These are phyloP conservation scores for Diphasiastrum complanatum DNA, from an alignment of 83 land plant species.

Conservation along the genomic window DNA sequence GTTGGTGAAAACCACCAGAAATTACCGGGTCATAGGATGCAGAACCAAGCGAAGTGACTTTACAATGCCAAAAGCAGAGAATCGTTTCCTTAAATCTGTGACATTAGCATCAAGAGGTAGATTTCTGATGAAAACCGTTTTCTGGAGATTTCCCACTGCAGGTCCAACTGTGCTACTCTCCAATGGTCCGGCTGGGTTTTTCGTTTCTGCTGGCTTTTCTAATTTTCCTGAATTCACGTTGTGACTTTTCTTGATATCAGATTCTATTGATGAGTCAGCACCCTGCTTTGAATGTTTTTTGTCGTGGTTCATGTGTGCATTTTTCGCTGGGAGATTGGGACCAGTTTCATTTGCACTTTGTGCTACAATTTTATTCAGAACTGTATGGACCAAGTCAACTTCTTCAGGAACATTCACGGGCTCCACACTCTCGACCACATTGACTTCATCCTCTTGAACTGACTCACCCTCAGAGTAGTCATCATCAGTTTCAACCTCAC, in stretches of 20 bases:
- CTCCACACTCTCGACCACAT: too few species aligned
- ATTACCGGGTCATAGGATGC: constrained; percentile 77
- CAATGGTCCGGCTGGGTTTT: too few species aligned
- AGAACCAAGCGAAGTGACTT: constrained; percentile 64
- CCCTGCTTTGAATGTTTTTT: not conserved
- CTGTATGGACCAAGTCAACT: too few species aligned
- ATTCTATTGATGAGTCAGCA: not conserved
- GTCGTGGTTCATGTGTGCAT: too few species aligned
- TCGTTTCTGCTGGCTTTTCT: constrained; percentile 14
- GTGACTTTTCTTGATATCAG: constrained; percentile 2
- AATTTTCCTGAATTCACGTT: constrained; percentile 10
- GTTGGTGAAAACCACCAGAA: not conserved
- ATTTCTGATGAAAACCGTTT: constrained; percentile 70
- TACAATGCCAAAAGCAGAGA: constrained; percentile 80
- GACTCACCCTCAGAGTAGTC: constrained; percentile 11
- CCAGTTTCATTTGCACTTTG: too few species aligned
- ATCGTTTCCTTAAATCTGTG: constrained; percentile 60
- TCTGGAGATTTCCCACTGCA: constrained; percentile 32
- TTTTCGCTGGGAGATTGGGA: too few species aligned
- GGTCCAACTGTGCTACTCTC: not conserved
- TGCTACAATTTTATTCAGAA: too few species aligned
- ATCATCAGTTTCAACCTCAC: not conserved
- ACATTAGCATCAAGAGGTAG: constrained; percentile 65
- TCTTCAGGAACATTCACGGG: too few species aligned
- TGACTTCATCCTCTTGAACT: constrained; percentile 9